Conservation (phyloP, 768 basidiomycete species). For the Russula emetica region DNA sequence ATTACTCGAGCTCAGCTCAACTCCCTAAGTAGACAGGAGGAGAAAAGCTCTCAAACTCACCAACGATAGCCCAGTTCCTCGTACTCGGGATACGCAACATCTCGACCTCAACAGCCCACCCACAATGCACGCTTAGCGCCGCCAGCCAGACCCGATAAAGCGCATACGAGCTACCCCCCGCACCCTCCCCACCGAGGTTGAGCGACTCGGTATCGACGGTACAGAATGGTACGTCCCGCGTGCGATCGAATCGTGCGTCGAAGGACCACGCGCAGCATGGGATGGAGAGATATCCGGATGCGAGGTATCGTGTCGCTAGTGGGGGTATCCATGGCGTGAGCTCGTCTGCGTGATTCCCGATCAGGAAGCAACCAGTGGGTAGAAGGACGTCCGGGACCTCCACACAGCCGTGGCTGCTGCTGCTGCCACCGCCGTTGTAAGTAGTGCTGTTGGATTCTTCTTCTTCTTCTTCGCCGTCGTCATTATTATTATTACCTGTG, state of each 20-base stretch:
- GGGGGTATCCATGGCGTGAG: slow-evolving; percentile 93
- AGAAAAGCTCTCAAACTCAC: slow-evolving; percentile 38
- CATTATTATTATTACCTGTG: not conserved
- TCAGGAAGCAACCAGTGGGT: slow-evolving; percentile 59
- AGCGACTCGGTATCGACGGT: slow-evolving; percentile 38
- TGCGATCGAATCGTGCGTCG: slow-evolving; percentile 59
- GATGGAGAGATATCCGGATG: slow-evolving; percentile 73
- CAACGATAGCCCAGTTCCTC: slow-evolving; percentile 87
- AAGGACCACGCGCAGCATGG: slow-evolving; percentile 90
- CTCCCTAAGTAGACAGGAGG: not conserved
- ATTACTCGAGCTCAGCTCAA: slow-evolving; percentile 22
- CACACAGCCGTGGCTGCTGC: no score
- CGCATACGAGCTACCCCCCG: slow-evolving; percentile 65
- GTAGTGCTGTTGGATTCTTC: not conserved
- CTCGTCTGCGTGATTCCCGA: slow-evolving; percentile 96
- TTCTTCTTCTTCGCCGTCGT: no score
- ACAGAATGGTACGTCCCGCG: slow-evolving; percentile 34
- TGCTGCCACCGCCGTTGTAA: no score
- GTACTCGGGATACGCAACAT: slow-evolving; percentile 87
- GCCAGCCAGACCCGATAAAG: slow-evolving; percentile 88
- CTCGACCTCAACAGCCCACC: slow-evolving; percentile 87
- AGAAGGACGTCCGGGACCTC: slow-evolving; percentile 32
- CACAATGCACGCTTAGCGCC: slow-evolving; percentile 61
- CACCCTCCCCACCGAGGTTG: slow-evolving; percentile 50
- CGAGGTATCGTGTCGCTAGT: slow-evolving; percentile 55